Evolutionary conservation across 1,284 basidiomycete species (phyloP), one percentile per base, ranked within the genome.

Genomic region (Heliocybe sulcata): DNA sequence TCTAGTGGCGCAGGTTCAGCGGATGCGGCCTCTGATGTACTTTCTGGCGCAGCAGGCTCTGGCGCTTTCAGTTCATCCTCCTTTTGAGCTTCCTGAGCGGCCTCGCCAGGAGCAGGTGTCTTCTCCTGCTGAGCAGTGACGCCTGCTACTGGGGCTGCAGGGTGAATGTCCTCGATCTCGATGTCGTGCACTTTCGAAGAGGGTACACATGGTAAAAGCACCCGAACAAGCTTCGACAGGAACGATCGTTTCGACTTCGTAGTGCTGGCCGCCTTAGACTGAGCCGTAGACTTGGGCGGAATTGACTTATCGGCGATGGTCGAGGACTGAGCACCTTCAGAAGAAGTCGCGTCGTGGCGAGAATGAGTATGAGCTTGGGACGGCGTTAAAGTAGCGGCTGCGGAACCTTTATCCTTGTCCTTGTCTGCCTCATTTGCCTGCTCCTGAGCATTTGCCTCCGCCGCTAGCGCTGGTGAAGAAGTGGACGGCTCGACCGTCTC

Each of bases 181-280:
- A 54, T 60, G 48, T 16, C 35, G 76, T 23, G 73, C 62, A 56
- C 67, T 67, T 52, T 65, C 66, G 67, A 71, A 19, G 77, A 70
- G 16, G 72, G 71, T 51, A 79, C 69, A 56, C 79, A 81, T 20
- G 78, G 79, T 27, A 80, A 72, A 53, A 80, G 69, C 54, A 72
- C 76, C 56, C 72, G 72, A 53, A 80, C 65, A 38, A 80, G 64
- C 60, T 72, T 75, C 54, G 73, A 71, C 51, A 80, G 68, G 57
- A 81, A 66, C 33, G 76, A 77, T 54, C 63, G 60, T 64, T 73
- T 77, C 56, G 55, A 52, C 58, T 16, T 59, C 53, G 57, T 53
- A 55, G 51, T 52, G 27, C 22, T 31, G 6, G 57, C 54, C 25
- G 59, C 25, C 27, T 56, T 63, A 38, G 55, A 63, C 14, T 65